Evolutionary conservation across 2,329 filamentous ascomycete species (phyloP), one percentile per base, ranked within the genome.

Genomic region (Metarhizium robertsii): DNA sequence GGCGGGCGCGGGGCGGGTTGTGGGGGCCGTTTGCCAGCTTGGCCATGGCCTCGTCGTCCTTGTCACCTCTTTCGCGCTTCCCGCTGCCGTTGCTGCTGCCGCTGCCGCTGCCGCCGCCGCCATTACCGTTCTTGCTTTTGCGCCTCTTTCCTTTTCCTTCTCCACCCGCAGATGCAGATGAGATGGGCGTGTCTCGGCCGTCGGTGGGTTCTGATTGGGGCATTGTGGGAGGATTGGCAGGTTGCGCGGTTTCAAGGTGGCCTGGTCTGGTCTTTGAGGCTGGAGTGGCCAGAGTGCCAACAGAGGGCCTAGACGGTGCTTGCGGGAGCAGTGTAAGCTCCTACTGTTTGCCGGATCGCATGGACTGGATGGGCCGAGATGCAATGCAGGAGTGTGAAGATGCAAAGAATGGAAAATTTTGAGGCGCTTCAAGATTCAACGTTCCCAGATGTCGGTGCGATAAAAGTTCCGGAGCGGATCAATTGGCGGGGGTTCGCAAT

Each of bases 171-270:
- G 8, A 13, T 45, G 46, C 34, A 45, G 43, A 43, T 8, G 55
- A 56, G 52, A 25, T 40, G 34, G 55, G 45, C 38, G 52, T 53
- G 45, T 56, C 52, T 56, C 55, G 55, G 46, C 40, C 46, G 16
- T 38, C 46, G 55, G 52, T 36, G 32, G 52, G 45, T 34, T 52
- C 50, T 7, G 55, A 50, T 14, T 43, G 55, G 47, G 55, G 52
- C 20, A 46, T 38, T 34, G 46, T 56, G 53, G 5, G 16, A 34
- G 20, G 51, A 48, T 32, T 43, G 25, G 25, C 25, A 25, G 20
- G 42, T 32, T 53, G 34, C 43, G 40, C 32, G 52, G 25, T 30
- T 53, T 32, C 43, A 43, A 34, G 25, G 18, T 30, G 7, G 42
- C 13, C 18, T 6, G 16, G 18, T 45, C 18, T 45, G 16, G 7